A percentile compares a stretch with the other conserved stretches of the same genome.
phyloP scores from a whole-genome alignment of 169 alveolate genomes.

The Theileria parva region DNA sequence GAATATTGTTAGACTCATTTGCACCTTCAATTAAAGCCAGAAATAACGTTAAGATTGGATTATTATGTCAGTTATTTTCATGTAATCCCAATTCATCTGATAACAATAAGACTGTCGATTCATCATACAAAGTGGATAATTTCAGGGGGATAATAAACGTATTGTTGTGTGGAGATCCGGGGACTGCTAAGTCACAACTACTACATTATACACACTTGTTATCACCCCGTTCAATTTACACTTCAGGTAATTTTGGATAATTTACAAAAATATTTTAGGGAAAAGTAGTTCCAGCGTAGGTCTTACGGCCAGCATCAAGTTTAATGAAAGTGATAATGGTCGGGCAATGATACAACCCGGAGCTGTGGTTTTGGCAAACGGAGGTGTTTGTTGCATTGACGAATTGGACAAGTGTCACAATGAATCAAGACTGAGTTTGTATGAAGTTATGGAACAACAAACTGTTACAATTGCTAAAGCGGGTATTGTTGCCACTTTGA shows the following conservation, averaged over 20 bases:
- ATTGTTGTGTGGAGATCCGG: constrained; percentile 99
- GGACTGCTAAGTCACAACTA: constrained; percentile 98
- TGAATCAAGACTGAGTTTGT: constrained; percentile 95
- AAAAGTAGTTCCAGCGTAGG: constrained; percentile 94
- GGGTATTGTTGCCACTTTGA: constrained; percentile 90
- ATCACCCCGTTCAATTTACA: constrained; percentile 96
- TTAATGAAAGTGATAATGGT: constrained; percentile 94
- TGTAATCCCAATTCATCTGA: constrained; percentile 88
- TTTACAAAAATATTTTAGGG: background rate
- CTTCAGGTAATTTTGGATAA: constrained; percentile 88
- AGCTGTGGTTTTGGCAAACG: constrained; percentile 97
- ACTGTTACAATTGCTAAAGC: constrained; percentile 99
- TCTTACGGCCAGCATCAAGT: constrained; percentile 96
- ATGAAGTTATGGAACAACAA: constrained; percentile 99
- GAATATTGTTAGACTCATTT: constrained; percentile 89
- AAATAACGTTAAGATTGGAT: constrained; percentile 92
- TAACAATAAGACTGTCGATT: constrained; percentile 24
- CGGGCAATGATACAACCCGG: constrained; percentile 97
- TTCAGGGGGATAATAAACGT: constrained; percentile 94
- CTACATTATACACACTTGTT: constrained; percentile 93
- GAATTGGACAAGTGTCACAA: constrained; percentile 99
- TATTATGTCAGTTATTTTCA: constrained; percentile 91
- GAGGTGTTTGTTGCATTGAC: constrained; percentile 99
- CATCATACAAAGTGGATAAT: constrained; percentile 56
- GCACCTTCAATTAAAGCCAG: constrained; percentile 98